phyloP scores from a whole-genome alignment of 352 stramenopile species.

The Globisporangium heterothallicum region DNA sequence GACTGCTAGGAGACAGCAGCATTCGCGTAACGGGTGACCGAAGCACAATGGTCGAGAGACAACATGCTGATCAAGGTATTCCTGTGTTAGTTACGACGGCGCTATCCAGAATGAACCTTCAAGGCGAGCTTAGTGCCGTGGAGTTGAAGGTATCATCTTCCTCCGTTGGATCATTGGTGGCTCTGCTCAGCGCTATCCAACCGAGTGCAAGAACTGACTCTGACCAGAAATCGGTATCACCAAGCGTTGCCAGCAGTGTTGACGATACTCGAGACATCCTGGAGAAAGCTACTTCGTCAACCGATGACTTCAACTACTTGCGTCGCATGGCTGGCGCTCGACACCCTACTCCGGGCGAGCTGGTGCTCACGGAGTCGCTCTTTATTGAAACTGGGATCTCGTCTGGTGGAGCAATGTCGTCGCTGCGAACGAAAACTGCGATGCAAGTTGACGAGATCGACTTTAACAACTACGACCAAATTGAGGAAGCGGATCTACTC shows the following conservation, averaged over 20 bases:
- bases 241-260: background rate
- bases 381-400: conserved; percentile 55
- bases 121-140: conserved; percentile 38
- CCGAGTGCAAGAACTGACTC: background rate
- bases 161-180: conserved; percentile 28
- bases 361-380: conserved; percentile 59
- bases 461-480: conserved; percentile 21
- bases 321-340: conserved; percentile 41
- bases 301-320: conserved; percentile 59
- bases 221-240: background rate
- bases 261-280: background rate
- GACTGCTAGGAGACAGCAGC: conserved; percentile 51
- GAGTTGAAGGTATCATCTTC: conserved; percentile 44
- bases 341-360: conserved; percentile 46
- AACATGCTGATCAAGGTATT: background rate
- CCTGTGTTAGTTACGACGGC: conserved; percentile 19
- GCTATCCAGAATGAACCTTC: conserved; percentile 25
- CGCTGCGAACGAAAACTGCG: background rate
- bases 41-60: conserved; percentile 33
- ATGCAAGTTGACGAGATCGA: conserved; percentile 18
- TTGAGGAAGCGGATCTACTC: conserved; percentile 21
- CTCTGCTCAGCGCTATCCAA: conserved; percentile 16
- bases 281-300: conserved; percentile 8
- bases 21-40: conserved; percentile 41
- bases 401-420: conserved; percentile 1